A percentile compares a stretch with the other conserved stretches of the same genome.
These are phyloP conservation scores for Zelonia costaricensis DNA, from an alignment of 208 protist species.

Conservation along the genomic window DNA sequence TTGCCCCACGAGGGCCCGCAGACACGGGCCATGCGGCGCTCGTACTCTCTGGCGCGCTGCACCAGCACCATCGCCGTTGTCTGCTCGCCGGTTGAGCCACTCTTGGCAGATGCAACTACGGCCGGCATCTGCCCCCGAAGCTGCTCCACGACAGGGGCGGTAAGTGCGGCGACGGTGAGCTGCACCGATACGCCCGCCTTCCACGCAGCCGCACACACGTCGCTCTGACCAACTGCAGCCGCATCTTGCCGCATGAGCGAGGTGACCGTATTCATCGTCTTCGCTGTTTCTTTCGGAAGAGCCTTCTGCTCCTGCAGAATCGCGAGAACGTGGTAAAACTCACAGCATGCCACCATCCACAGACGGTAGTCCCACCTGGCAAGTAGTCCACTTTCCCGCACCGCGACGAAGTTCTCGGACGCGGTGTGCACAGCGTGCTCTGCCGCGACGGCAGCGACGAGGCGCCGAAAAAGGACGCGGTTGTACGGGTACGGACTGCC, in stretches of 20 bases:
- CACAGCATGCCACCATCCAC: conserved; percentile 61
- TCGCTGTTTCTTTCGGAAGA: conserved; percentile 24
- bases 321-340: conserved; percentile 58
- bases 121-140: conserved; percentile 20
- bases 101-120: not conserved
- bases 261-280: conserved; percentile 28
- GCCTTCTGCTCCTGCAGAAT: conserved; percentile 44
- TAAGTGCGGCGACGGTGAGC: conserved; percentile 14
- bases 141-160: conserved; percentile 4
- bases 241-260: no score
- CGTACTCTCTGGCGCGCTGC: conserved; percentile 14
- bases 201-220: no score
- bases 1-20: conserved; percentile 5
- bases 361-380: conserved; percentile 45
- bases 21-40: conserved; percentile 4
- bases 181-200: conserved; percentile 8
- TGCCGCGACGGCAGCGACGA: conserved; percentile 12
- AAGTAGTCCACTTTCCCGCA: conserved; percentile 9
- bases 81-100: not conserved
- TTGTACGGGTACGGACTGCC: conserved; percentile 17
- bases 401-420: conserved; percentile 8
- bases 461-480: conserved; percentile 10
- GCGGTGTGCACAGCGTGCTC: conserved; percentile 13
- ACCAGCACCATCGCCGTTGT: not conserved
- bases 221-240: no score